These are phyloP conservation scores for Olyra latifolia DNA, from an alignment of 176 grass and related monocot species.

Conservation along the genomic window DNA sequence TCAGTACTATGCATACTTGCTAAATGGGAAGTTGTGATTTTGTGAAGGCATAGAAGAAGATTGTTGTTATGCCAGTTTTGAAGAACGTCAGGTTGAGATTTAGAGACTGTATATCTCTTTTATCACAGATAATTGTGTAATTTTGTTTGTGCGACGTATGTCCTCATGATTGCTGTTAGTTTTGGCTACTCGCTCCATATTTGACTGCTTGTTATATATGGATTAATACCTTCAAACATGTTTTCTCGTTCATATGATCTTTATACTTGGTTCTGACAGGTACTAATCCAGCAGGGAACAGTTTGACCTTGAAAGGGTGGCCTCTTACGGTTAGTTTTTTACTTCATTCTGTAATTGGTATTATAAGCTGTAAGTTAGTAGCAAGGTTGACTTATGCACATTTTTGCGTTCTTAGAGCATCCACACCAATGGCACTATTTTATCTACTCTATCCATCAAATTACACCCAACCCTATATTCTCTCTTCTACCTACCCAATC, in stretches of 20 bases:
- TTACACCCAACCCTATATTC: too few species aligned
- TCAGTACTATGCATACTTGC: neutral
- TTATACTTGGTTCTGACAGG: constrained; percentile 41
- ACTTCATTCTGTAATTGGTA: constrained; percentile 18
- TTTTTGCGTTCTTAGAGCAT: too few species aligned
- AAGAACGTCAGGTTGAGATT: neutral
- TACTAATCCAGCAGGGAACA: constrained; percentile 58
- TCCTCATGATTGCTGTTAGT: neutral
- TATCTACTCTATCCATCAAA: too few species aligned
- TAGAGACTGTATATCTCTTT: neutral
- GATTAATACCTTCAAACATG: constrained; percentile 18
- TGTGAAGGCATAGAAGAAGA: neutral
- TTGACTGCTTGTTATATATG: too few species aligned
- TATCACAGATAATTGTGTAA: neutral
- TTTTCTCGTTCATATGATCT: neutral
- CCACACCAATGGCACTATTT: too few species aligned
- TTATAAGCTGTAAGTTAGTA: constrained; percentile 23
- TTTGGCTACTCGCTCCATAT: neutral
- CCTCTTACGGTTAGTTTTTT: constrained; percentile 55
- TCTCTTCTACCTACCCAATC: too few species aligned
- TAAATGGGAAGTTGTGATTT: neutral
- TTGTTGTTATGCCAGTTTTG: neutral
- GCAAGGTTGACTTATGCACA: constrained; percentile 1
- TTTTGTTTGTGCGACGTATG: neutral
- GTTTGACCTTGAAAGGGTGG: constrained; percentile 86